phyloP scores from a whole-genome alignment of 257 asterid species.

The Fraxinus americana region DNA sequence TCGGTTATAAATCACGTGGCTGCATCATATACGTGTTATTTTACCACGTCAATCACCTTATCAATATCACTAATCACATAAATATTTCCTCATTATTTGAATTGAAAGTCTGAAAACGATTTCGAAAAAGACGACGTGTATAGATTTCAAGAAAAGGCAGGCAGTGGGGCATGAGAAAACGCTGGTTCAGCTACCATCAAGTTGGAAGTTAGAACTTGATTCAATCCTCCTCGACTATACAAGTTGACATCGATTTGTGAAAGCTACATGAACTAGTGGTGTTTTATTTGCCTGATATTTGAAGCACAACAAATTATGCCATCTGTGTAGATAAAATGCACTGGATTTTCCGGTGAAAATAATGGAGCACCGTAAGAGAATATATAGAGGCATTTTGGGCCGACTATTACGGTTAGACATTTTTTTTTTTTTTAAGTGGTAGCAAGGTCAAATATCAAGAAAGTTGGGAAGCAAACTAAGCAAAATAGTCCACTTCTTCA shows the following conservation, averaged over 20 bases:
- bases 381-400: not conserved
- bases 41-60: not conserved
- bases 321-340: no score
- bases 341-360: not conserved
- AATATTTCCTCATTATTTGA: constrained; percentile 3
- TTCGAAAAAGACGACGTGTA: not conserved
- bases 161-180: not conserved
- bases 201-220: not conserved
- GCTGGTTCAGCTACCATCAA: constrained; percentile 23
- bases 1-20: not conserved
- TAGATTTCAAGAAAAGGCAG: not conserved
- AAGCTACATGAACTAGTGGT: not conserved
- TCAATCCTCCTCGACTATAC: not conserved
- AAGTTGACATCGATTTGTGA: not conserved
- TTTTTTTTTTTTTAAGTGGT: not conserved
- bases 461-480: not conserved
- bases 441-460: not conserved
- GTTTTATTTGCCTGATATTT: no score
- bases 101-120: not conserved
- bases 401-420: not conserved
- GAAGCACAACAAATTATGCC: no score
- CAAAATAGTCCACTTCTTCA: constrained; percentile 23
- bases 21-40: not conserved
- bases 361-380: not conserved
- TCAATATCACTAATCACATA: not conserved